Conservation (phyloP, 1,284 basidiomycete species). For the Moesziomyces sp. region DNA sequence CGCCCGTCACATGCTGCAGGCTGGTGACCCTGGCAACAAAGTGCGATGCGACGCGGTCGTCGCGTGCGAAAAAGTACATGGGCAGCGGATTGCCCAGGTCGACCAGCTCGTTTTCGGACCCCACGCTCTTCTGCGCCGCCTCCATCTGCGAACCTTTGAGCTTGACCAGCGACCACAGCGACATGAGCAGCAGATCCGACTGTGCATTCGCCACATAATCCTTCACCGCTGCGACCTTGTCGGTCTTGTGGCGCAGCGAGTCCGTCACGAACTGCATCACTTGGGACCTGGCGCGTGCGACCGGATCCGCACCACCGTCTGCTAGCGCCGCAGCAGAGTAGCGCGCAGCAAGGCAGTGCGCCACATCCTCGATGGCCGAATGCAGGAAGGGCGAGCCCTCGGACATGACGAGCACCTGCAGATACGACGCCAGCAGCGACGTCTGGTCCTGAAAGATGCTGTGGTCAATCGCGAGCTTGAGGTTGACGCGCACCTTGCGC, state of each 20-base stretch:
- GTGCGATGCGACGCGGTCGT: constrained; percentile 49
- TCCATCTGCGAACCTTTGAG: constrained; percentile 23
- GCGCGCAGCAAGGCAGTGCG: constrained; percentile 27
- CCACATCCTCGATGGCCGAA: constrained; percentile 44
- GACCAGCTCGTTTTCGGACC: constrained; percentile 24
- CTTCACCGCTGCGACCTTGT: constrained; percentile 56
- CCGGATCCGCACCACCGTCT: constrained; percentile 36
- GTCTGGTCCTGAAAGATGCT: constrained; percentile 61
- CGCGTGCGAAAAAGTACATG: constrained; percentile 58
- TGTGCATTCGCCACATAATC: constrained; percentile 63
- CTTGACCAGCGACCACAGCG: constrained; percentile 54
- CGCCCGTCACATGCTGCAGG: constrained; percentile 11
- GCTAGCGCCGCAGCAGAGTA: constrained; percentile 12
- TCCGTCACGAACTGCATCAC: constrained; percentile 59
- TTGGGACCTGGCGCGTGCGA: constrained; percentile 31
- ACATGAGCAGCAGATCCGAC: constrained; percentile 61
- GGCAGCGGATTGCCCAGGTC: constrained; percentile 49
- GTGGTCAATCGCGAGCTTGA: constrained; percentile 64
- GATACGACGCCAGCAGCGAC: constrained; percentile 55
- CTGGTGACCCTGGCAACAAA: constrained; percentile 28
- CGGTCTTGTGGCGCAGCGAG: constrained; percentile 38
- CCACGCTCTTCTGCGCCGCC: constrained; percentile 2
- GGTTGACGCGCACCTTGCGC: constrained; percentile 60
- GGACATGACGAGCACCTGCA: constrained; percentile 63
- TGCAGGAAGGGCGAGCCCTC: constrained; percentile 51